Conservation (phyloP, 1,139 yeast genomes). For the Kodamaea arcana region DNA sequence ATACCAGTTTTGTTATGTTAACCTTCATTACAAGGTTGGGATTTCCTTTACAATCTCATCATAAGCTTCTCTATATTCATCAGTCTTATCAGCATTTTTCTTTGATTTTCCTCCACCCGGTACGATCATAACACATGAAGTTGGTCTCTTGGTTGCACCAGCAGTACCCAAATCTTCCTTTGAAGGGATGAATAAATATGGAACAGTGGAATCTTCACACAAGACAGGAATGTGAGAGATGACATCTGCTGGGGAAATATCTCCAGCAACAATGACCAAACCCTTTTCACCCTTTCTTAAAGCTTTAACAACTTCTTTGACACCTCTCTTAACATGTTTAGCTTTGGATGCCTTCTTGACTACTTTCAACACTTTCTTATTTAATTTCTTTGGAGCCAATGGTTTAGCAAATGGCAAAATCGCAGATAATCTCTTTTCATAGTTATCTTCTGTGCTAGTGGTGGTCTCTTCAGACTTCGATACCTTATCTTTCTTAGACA, state of each 20-base stretch:
- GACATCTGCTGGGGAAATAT: constrained; percentile 95
- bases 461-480: constrained; percentile 42
- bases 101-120: constrained; percentile 92
- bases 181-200: constrained; percentile 89
- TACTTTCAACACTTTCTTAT: constrained; percentile 91
- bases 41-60: constrained; percentile 96
- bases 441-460: constrained; percentile 73
- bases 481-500: constrained; percentile 51
- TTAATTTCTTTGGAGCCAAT: constrained; percentile 90
- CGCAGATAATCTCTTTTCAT: constrained; percentile 87
- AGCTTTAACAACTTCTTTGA: constrained; percentile 97
- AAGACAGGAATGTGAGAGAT: constrained; percentile 95
- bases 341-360: constrained; percentile 97
- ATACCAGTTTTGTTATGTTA: no score
- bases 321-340: constrained; percentile 97
- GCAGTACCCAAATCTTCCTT: constrained; percentile 98
- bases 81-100: constrained; percentile 73
- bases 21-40: constrained; percentile 36
- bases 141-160: constrained; percentile 98
- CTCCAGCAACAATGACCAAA: constrained; percentile 93
- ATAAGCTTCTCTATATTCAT: constrained; percentile 86
- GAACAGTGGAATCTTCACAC: constrained; percentile 91
- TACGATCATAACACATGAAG: constrained; percentile 94
- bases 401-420: constrained; percentile 91
- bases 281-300: constrained; percentile 98